These are phyloP conservation scores for Phanerochaete carnosa DNA, from an alignment of 768 basidiomycete genomes.

Conservation along the genomic window DNA sequence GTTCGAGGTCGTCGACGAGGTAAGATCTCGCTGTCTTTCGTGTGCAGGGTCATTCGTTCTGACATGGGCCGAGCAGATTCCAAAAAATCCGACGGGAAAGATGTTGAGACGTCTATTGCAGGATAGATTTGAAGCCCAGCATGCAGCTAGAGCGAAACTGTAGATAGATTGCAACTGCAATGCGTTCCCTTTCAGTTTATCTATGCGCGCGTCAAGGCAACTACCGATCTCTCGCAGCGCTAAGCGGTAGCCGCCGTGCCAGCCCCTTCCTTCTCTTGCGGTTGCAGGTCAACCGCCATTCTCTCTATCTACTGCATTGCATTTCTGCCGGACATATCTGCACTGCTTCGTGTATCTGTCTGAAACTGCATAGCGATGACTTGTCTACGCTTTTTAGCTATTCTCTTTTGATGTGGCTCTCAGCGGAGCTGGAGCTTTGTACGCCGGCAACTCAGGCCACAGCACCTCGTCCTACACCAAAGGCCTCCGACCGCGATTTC, in stretches of 20 bases:
- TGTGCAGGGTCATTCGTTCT: not conserved
- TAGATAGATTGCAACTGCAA: too few relatives aligned
- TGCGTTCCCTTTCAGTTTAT: too few relatives aligned
- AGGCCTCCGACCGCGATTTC: not conserved
- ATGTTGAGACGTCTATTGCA: slow-evolving; percentile 58
- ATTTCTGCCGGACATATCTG: too few relatives aligned
- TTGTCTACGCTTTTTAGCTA: not conserved
- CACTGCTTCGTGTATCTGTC: too few relatives aligned
- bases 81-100: slow-evolving; percentile 75
- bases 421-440: not conserved
- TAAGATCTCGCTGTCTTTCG: slow-evolving; percentile 25
- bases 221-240: too few relatives aligned
- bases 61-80: slow-evolving; percentile 44
- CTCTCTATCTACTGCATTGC: too few relatives aligned
- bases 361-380: too few relatives aligned
- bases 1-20: slow-evolving; percentile 62
- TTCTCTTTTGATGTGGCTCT: not conserved
- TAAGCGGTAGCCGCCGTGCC: too few relatives aligned
- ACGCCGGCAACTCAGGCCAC: not conserved
- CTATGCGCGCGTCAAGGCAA: too few relatives aligned
- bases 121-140: slow-evolving; percentile 34
- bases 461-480: not conserved
- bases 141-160: slow-evolving; percentile 2
- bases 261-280: too few relatives aligned
- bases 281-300: too few relatives aligned